Percentiles rank a stretch among this genome's conserved stretches.
Evolutionary conservation across 2,329 filamentous ascomycete species (phyloP).

Genomic region (Colletotrichum orchidophilum): DNA sequence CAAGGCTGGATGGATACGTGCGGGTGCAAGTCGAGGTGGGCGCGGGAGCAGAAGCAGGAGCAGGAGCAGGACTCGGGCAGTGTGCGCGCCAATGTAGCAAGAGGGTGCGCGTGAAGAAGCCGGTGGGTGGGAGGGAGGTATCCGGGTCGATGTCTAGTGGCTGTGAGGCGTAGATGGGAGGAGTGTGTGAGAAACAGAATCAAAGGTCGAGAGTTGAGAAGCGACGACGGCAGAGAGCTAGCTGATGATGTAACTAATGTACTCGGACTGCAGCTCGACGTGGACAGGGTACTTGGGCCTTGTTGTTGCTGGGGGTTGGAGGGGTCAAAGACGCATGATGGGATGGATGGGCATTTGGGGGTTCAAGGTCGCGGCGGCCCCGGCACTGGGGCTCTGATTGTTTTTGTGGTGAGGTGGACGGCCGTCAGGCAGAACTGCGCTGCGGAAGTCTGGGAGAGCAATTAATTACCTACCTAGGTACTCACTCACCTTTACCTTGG

Average conservation of each 20-base stretch:
- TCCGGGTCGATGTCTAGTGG: neutral
- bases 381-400: neutral
- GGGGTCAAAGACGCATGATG: constrained; percentile 11
- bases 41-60: no score
- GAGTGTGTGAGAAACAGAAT: neutral
- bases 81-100: neutral
- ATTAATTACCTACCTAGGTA: neutral
- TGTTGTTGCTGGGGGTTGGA: constrained; percentile 19
- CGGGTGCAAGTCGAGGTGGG: neutral
- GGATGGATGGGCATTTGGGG: neutral
- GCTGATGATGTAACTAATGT: constrained; percentile 33
- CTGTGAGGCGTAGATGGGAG: constrained; percentile 10
- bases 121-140: constrained; percentile 4
- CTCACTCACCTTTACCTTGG: neutral
- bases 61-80: neutral
- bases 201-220: neutral
- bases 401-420: neutral
- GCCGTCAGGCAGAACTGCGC: constrained; percentile 1
- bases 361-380: neutral
- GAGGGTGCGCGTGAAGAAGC: neutral
- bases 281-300: constrained; percentile 24
- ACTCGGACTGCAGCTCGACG: constrained; percentile 25
- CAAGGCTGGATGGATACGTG: constrained; percentile 1
- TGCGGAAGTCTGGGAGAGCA: neutral
- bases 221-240: neutral